Percentiles rank a stretch among this genome's conserved stretches.
Conservation (phyloP, 2,329 filamentous ascomycete genomes). For the Alternaria arbusti region DNA sequence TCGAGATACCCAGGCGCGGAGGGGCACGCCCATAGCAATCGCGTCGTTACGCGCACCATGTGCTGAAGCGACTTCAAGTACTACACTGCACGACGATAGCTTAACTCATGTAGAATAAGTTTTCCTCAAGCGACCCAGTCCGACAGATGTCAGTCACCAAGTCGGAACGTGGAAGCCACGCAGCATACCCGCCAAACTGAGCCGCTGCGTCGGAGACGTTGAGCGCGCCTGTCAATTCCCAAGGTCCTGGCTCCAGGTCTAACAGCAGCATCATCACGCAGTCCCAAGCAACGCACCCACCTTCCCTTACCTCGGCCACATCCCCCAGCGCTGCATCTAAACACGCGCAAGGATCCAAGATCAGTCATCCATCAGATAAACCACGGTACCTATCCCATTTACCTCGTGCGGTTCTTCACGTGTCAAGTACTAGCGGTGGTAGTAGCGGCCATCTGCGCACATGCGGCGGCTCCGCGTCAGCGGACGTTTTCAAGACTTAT, state of each 20-base stretch:
- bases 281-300: background rate
- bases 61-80: background rate
- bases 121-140: background rate
- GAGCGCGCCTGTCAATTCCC: background rate
- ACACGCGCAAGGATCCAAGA: background rate
- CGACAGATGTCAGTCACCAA: background rate
- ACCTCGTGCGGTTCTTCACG: background rate
- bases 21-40: background rate
- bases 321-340: background rate
- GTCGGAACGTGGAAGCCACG: background rate
- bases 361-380: background rate
- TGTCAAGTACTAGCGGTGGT: background rate
- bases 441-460: background rate
- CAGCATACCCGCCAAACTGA: background rate
- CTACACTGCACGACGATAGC: background rate
- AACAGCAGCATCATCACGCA: background rate
- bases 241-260: background rate
- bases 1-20: background rate
- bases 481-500: background rate
- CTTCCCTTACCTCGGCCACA: background rate
- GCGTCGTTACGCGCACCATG: background rate
- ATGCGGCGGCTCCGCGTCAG: background rate
- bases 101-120: background rate
- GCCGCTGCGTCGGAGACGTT: background rate
- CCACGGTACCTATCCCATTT: background rate